Conservation (phyloP, 352 stramenopile species). For the Phytophthora rubi region DNA sequence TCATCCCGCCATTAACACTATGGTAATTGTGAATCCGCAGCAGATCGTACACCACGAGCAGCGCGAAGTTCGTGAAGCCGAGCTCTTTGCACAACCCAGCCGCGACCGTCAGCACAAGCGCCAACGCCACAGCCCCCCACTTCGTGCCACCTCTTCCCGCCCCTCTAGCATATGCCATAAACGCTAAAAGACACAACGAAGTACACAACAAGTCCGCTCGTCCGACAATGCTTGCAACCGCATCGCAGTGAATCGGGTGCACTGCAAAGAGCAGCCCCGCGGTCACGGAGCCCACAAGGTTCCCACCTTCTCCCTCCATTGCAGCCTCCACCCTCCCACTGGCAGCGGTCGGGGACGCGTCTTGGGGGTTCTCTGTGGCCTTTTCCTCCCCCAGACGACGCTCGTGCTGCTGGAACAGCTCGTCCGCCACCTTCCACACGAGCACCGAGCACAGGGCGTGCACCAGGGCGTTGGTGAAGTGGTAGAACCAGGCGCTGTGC, state of each 20-base stretch:
- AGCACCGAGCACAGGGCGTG: slow-evolving; percentile 70
- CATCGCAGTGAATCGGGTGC: slow-evolving; percentile 92
- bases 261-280: slow-evolving; percentile 90
- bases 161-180: slow-evolving; percentile 60
- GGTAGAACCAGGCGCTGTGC: slow-evolving; percentile 61
- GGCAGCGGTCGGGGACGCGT: not conserved
- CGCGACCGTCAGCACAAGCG: slow-evolving; percentile 34
- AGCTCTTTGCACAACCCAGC: slow-evolving; percentile 89
- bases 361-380: slow-evolving; percentile 28
- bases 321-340: not conserved
- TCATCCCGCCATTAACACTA: not conserved
- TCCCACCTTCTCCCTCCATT: not conserved
- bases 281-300: slow-evolving; percentile 6
- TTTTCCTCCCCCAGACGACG: not conserved
- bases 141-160: slow-evolving; percentile 18
- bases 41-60: slow-evolving; percentile 77
- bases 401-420: slow-evolving; percentile 39
- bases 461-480: slow-evolving; percentile 78
- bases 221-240: slow-evolving; percentile 90
- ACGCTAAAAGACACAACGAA: slow-evolving; percentile 62
- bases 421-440: slow-evolving; percentile 52
- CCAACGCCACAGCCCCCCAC: slow-evolving; percentile 28
- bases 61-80: slow-evolving; percentile 82
- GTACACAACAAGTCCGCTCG: slow-evolving; percentile 90
- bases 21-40: slow-evolving; percentile 22